Evolutionary conservation across 345 rosid genomes (phyloP), one percentile per base, ranked within the genome.

Genomic region (Eucalyptus pauciflora): DNA sequence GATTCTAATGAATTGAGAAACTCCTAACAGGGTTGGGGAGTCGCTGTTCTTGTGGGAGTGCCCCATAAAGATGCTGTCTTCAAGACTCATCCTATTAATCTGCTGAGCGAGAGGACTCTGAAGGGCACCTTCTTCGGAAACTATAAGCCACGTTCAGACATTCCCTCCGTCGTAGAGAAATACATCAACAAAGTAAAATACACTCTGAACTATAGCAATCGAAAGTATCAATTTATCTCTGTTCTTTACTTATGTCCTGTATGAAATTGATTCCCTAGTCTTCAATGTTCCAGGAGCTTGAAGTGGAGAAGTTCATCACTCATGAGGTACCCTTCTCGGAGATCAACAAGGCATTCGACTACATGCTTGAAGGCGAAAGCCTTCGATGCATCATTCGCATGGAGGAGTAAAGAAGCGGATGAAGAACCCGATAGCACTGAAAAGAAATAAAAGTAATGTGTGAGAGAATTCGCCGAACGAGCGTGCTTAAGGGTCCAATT

Each of bases 311-410:
- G 69, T 92, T 93, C 86, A 94, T 93, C 54, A 92, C 95, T 12
- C 97, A 95, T 37, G 50, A 86, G 48, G 91, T 94, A 22, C 89
- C 95, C 17, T 90, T 95, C 91, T 88, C 94, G 4, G 92, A 94
- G 64, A 94, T 94, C 90, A 95, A 94, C 90, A 94, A 91, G 85
- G 94, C 95, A 22, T 95, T 94, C 16, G 95, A 95, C 22, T 88
- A 69, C 71, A 94, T 94, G 96, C 79, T 92, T 49, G 90, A 89
- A 24, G 94, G 96, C 50, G 93, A 90, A 88, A 79, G 96, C 43
- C 85, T 93, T 80, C 86, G 94, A 41, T 93, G 95, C 91, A 89
- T 93, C n/a, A 94, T 94, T 86, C 79, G 87, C 43, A 93, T 93
- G 94, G 94, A 90, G 83, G 83, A 76, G 83, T 37, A 6, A 37